Conservation (phyloP, 2,329 filamentous ascomycete genomes). For the Epichloe sylvatica region DNA sequence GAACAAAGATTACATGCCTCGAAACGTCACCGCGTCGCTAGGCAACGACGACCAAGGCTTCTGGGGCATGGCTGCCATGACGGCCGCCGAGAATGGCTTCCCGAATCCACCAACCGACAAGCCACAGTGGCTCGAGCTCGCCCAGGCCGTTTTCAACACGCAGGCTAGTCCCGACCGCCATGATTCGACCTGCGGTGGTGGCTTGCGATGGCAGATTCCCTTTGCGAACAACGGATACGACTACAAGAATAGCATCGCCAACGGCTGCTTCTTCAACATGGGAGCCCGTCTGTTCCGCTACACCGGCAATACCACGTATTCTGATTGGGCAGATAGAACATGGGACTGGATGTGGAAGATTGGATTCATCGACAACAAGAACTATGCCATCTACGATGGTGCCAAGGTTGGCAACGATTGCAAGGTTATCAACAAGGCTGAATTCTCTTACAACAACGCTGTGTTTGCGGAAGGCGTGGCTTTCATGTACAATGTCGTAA, state of each 20-base stretch:
- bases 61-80: slow-evolving; percentile 52
- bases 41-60: slow-evolving; percentile 55
- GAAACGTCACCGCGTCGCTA: slow-evolving; percentile 35
- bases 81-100: slow-evolving; percentile 43
- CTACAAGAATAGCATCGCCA: slow-evolving; percentile 54
- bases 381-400: slow-evolving; percentile 49
- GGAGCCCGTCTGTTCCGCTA: slow-evolving; percentile 59
- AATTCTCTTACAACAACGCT: slow-evolving; percentile 49
- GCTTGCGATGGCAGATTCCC: slow-evolving; percentile 67
- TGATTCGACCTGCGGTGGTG: slow-evolving; percentile 38
- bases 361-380: slow-evolving; percentile 43
- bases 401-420: slow-evolving; percentile 39
- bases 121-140: slow-evolving; percentile 42
- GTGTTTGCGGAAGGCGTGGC: slow-evolving; percentile 45
- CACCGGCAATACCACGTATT: slow-evolving; percentile 51
- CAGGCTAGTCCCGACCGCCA: slow-evolving; percentile 44
- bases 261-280: slow-evolving; percentile 50
- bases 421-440: slow-evolving; percentile 37
- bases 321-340: slow-evolving; percentile 46
- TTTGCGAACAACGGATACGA: slow-evolving; percentile 60
- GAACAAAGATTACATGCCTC: slow-evolving; percentile 41
- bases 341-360: slow-evolving; percentile 48
- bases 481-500: slow-evolving; percentile 48
- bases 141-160: slow-evolving; percentile 50
- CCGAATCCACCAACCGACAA: slow-evolving; percentile 36